Evolutionary conservation across 345 rosid species (phyloP).

Genomic region (Bruguiera parviflora): DNA sequence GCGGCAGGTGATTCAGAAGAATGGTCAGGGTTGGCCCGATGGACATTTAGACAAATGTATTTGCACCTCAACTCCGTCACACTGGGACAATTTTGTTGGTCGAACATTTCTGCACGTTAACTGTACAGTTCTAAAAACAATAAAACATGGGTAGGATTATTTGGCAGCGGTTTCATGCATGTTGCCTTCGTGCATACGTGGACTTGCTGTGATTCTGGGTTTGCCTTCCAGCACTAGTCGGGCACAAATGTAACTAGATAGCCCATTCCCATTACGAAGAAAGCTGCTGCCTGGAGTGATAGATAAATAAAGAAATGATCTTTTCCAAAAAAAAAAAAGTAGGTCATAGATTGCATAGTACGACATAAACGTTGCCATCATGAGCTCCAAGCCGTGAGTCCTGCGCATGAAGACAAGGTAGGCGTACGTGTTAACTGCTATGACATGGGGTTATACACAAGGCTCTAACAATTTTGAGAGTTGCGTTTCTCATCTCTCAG

Average conservation of each 20-base stretch:
- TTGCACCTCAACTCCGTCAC: too few relatives aligned
- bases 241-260: slow-evolving; percentile 27
- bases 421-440: too few relatives aligned
- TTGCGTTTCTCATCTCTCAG: too few relatives aligned
- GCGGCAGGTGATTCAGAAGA: slow-evolving; percentile 31
- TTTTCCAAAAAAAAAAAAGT: slow-evolving; percentile 16
- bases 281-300: slow-evolving; percentile 27
- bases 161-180: too few relatives aligned
- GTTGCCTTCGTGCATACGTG: neutral
- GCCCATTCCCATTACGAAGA: slow-evolving; percentile 25
- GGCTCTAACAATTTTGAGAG: too few relatives aligned
- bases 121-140: too few relatives aligned
- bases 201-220: neutral
- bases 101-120: too few relatives aligned
- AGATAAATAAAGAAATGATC: slow-evolving; percentile 29
- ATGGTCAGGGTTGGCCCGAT: slow-evolving; percentile 26
- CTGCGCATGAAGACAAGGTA: neutral
- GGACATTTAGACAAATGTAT: neutral
- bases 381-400: slow-evolving; percentile 22
- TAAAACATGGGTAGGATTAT: too few relatives aligned
- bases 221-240: slow-evolving; percentile 2
- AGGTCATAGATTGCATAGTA: slow-evolving; percentile 26
- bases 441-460: too few relatives aligned
- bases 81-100: too few relatives aligned
- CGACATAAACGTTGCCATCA: slow-evolving; percentile 24